Base-by-base conservation (phyloP, 768 basidiomycete genomes). In the Mycena venus region DNA sequence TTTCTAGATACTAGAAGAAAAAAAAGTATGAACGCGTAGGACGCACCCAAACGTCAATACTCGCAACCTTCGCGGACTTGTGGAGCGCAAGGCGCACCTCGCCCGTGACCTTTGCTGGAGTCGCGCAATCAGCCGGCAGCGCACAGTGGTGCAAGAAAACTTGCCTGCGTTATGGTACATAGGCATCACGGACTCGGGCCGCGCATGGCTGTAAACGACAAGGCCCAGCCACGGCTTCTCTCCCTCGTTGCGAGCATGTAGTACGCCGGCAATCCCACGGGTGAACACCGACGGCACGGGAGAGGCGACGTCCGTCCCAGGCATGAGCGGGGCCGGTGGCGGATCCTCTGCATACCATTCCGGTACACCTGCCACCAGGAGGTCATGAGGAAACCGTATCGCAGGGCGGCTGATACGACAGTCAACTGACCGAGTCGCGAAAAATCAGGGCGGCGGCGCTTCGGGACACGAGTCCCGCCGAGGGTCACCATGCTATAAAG, bases 401-500 rank as follows among this genome's bases (percentile, higher is more conserved):
- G n/a, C n/a, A n/a, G n/a, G n/a, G n/a, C n/a, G n/a, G n/a, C n/a
- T n/a, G n/a, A n/a, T n/a, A n/a, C n/a, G n/a, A n/a, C n/a, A 25
- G 21, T 6, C 34, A 38, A 53, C 71, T 3, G 56, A 72, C 71
- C 71, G 0, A 72, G 44, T 17, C 32, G 58, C 23, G 71, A 72
- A 15, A 72, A 72, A 27, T 72, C 71, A 8, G 71, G 71, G 19
- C 64, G 53, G 21, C 71, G 64, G 21, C 71, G 63, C 32, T 72
- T 72, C 34, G 71, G 71, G 19, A 72, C 34, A 9, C 71, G 71
- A 10, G 53, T 67, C 38, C 73, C 73, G 15, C 66, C 72, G 23
- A 44, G 19, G 29, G 73, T 74, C 11, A 74, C 29, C 67, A 74
- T 70, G 19, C 53, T 58, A 53, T 74, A 74, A 74, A 74, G 29